Base-by-base conservation (phyloP, 2,329 filamentous ascomycete genomes). In the Whalleya microplaca region DNA sequence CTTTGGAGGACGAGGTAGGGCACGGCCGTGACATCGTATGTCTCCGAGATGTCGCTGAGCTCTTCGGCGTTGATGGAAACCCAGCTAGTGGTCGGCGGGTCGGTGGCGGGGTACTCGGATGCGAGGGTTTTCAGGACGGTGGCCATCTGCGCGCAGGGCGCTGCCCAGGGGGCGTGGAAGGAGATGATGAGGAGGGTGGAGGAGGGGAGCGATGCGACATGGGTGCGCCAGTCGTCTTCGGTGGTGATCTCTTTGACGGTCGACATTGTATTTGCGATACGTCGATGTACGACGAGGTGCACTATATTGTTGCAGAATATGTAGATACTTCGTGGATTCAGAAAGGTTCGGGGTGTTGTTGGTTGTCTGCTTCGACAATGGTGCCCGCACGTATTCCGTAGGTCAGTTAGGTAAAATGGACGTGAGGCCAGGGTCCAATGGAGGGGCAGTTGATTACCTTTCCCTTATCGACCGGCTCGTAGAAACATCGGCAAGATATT, bases 161-260 rank as follows among this genome's bases (percentile, higher is more conserved):
- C 92, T 27, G 95, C 95, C 95, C 95, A 99, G 64, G 93, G 90
- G 19, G 95, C 92, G 74, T 98, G 90, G 81, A 99, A 99, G 73
- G 93, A 97, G 71, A 96, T 85, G 70, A 97, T 82, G 61, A 94
- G 82, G 58, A 97, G 85, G 16, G 90, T 85, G 16, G 87, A 83
- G 1, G 88, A 71, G 10, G 90, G 84, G 14, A 93, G 81, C 42
- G 85, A 81, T 61, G 81, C 79, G 61, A 91, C 79, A 70, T 89
- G 82, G 64, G 84, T 77, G 64, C 87, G 80, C 86, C 95, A 97
- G 67, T 87, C 86, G 65, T 82, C 78, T 68, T 92, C 85, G 66
- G 84, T 86, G 66, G 85, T 83, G 75, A 97, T 88, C 69, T 96
- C 90, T 63, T 83, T 84, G 69, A 97, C 85, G 56, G 84, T 86